Percentiles rank a stretch among this genome's conserved stretches.
These are phyloP conservation scores for Sindora glabra DNA, from an alignment of 306 rosid species.

Conservation along the genomic window DNA sequence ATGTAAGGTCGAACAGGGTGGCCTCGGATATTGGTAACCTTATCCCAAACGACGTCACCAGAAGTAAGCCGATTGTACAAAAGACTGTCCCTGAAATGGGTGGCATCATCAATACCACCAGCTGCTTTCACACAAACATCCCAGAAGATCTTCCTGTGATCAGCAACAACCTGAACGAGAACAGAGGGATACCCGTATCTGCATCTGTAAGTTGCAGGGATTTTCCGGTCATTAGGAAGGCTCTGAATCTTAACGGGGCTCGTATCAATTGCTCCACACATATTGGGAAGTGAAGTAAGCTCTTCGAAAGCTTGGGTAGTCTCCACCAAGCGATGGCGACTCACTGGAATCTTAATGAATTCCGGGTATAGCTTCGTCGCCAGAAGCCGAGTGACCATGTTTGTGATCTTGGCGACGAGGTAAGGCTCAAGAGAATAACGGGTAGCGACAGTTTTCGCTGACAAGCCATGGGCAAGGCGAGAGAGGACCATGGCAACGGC, in stretches of 20 bases:
- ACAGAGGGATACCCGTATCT: conserved; percentile 55
- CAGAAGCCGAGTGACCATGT: conserved; percentile 88
- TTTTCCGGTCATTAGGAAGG: conserved; percentile 23
- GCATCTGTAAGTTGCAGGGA: conserved; percentile 40
- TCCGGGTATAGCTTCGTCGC: conserved; percentile 86
- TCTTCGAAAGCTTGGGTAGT: conserved; percentile 78
- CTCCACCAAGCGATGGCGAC: conserved; percentile 61
- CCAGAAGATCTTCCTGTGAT: conserved; percentile 87
- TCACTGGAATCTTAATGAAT: conserved; percentile 74
- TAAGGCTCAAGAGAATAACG: conserved; percentile 91
- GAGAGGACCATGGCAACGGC: conserved; percentile 95
- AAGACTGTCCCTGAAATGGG: conserved; percentile 72
- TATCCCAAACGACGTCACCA: conserved; percentile 73
- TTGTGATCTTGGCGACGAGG: conserved; percentile 82
- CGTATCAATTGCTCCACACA: conserved; percentile 86
- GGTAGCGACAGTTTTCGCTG: conserved; percentile 56
- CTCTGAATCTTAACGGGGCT: conserved; percentile 50
- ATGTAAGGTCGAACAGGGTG: conserved; percentile 72
- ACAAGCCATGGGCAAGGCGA: conserved; percentile 76
- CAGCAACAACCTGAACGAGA: conserved; percentile 84
- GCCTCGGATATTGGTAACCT: conserved; percentile 49
- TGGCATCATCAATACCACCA: conserved; percentile 67
- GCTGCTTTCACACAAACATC: conserved; percentile 88
- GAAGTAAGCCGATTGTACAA: conserved; percentile 58
- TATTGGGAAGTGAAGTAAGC: conserved; percentile 80